These are phyloP conservation scores for Phaffomyces opuntiae DNA, from an alignment of 805 yeast genomes.

Conservation along the genomic window DNA sequence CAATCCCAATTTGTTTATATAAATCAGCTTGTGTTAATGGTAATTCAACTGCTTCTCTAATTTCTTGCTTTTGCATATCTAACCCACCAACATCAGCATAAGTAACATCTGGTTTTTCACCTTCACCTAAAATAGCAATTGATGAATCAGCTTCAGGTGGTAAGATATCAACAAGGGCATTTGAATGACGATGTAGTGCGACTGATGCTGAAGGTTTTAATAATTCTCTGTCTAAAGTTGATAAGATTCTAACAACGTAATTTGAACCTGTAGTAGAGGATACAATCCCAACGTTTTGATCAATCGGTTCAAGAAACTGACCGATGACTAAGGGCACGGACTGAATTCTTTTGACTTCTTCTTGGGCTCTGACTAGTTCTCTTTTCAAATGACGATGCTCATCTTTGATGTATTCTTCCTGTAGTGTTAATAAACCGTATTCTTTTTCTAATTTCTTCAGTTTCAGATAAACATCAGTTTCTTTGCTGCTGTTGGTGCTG, in stretches of 20 bases:
- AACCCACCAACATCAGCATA: slow-evolving; percentile 98
- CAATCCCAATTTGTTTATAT: slow-evolving; percentile 96
- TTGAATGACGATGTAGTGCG: slow-evolving; percentile 96
- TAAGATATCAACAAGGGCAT: slow-evolving; percentile 91
- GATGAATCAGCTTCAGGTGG: slow-evolving; percentile 99
- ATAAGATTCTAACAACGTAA: slow-evolving; percentile 89
- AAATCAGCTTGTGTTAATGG: slow-evolving; percentile 94
- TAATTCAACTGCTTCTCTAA: slow-evolving; percentile 95
- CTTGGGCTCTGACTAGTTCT: slow-evolving; percentile 94
- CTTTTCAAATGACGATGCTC: slow-evolving; percentile 95
- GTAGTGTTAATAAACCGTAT: slow-evolving; percentile 73
- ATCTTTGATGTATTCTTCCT: slow-evolving; percentile 95
- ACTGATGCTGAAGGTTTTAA: slow-evolving; percentile 93
- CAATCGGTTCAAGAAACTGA: slow-evolving; percentile 95
- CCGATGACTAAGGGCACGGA: slow-evolving; percentile 98
- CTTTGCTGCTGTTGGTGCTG: slow-evolving; percentile 8
- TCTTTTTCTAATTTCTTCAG: slow-evolving; percentile 89
- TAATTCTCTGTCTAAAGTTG: slow-evolving; percentile 91
- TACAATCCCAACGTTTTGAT: slow-evolving; percentile 92
- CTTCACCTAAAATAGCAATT: slow-evolving; percentile 89
- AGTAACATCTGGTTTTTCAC: slow-evolving; percentile 86
- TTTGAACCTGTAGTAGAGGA: slow-evolving; percentile 97
- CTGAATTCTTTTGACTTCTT: slow-evolving; percentile 95
- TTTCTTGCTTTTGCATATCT: slow-evolving; percentile 99
- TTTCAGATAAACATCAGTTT: slow-evolving; percentile 70